phyloP scores from a whole-genome alignment of 2,329 filamentous ascomycete species.

The Diaporthe nobilis region DNA sequence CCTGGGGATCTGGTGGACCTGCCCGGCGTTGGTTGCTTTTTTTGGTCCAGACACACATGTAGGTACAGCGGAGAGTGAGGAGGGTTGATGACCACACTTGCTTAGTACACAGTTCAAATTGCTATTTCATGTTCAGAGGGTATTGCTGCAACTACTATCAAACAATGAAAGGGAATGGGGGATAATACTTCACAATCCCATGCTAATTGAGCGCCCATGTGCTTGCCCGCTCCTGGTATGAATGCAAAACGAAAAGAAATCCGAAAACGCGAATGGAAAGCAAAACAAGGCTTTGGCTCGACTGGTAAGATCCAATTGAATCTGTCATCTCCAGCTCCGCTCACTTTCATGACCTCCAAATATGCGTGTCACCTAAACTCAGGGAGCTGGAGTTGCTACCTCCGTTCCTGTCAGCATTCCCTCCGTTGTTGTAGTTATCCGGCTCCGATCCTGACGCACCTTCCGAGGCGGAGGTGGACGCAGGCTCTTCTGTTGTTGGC shows the following conservation, averaged over 20 bases:
- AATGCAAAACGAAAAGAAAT: background rate
- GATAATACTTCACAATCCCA: background rate
- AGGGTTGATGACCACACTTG: background rate
- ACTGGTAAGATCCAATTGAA: background rate
- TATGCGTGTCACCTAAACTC: slow-evolving; percentile 65
- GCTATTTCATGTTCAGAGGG: slow-evolving; percentile 27
- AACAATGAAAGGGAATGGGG: slow-evolving; percentile 8
- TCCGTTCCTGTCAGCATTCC: slow-evolving; percentile 43
- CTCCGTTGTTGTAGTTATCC: background rate
- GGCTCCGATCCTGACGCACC: background rate
- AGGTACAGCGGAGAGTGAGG: background rate
- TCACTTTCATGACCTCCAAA: slow-evolving; percentile 57
- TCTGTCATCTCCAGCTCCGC: background rate
- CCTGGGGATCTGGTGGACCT: background rate
- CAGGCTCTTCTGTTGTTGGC: background rate
- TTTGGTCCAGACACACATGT: background rate
- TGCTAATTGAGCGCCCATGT: slow-evolving; percentile 21
- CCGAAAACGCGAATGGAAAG: background rate
- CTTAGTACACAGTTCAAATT: background rate
- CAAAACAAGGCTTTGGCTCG: background rate
- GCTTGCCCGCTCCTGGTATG: slow-evolving; percentile 7
- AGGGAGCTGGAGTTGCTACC: slow-evolving; percentile 59
- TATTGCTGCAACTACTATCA: slow-evolving; percentile 16
- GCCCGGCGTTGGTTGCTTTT: too few relatives aligned
- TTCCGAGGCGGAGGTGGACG: background rate